Evolutionary conservation across 2,329 filamentous ascomycete genomes (phyloP), one percentile per base, ranked within the genome.

Genomic region (Tolypocladium ophioglossoides): DNA sequence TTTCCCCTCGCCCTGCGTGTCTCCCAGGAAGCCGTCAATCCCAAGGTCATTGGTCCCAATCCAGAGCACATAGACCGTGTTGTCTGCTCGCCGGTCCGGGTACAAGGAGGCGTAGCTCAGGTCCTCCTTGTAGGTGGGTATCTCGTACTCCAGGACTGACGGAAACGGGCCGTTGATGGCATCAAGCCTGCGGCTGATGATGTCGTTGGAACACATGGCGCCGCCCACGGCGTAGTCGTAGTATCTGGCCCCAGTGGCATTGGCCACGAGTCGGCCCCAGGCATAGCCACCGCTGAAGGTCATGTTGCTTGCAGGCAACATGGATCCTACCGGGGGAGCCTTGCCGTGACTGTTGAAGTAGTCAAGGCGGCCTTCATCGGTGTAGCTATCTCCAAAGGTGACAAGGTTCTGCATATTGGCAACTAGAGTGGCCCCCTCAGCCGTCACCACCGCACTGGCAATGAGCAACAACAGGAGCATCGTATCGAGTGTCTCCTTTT

Each of bases 41-140:
- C 87, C 87, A 11, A 92, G 72, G 63, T 94, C 88, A 64, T 92
- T 92, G 27, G 87, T 91, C 3, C 88, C 88, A 61, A 91, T 90
- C 86, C 86, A 91, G 51, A 91, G 78, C 1, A 82, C 77, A 63
- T 90, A 91, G 2, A 89, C 82, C 0, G 86, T 89, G 58, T 84
- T 82, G 34, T 79, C 69, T 2, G 76, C 61, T 2, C 73, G 75
- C 48, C 75, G 68, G 58, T 74, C 62, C 0, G 68, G 66, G 58
- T 75, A 78, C 27, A 62, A 32, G 1, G 70, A 65, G 54, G 69
- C 65, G 52, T 67, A 74, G 4, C 66, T 64, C 4, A 72, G 59
- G 53, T 84, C 81, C 22, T 75, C 74, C 56, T 75, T 62, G 64
- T 80, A 84, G 1, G 78, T 77, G 0, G 80, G 76, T 4, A 86